Evolutionary conservation across 2,329 filamentous ascomycete species (phyloP).

Genomic region (Acephala macrosclerotiorum): DNA sequence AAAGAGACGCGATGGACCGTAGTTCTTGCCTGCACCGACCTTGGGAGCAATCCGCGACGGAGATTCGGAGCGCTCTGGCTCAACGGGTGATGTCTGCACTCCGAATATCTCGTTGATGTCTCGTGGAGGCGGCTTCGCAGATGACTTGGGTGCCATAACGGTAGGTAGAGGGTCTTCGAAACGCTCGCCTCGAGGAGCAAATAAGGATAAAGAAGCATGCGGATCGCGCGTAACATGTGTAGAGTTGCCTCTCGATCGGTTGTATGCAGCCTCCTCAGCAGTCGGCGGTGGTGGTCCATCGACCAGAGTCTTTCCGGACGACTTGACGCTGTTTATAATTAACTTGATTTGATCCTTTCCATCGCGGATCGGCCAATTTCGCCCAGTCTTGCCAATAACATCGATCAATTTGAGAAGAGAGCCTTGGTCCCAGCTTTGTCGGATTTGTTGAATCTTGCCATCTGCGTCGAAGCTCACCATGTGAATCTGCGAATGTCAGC

Average conservation of each 20-base stretch:
- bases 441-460: constrained; percentile 84
- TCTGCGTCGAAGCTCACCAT: constrained; percentile 83
- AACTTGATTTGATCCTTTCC: constrained; percentile 83
- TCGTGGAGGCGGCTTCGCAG: constrained; percentile 74
- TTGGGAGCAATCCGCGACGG: constrained; percentile 52
- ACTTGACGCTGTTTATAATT: constrained; percentile 68
- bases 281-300: constrained; percentile 40
- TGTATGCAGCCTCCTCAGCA: constrained; percentile 45
- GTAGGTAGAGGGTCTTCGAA: constrained; percentile 57
- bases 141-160: constrained; percentile 67
- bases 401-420: constrained; percentile 92
- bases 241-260: constrained; percentile 59
- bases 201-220: constrained; percentile 77
- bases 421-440: constrained; percentile 94
- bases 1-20: constrained; percentile 69
- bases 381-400: constrained; percentile 87
- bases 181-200: constrained; percentile 71
- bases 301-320: constrained; percentile 48
- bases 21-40: constrained; percentile 66
- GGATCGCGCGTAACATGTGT: constrained; percentile 66
- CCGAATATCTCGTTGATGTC: constrained; percentile 76
- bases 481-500: constrained; percentile 68
- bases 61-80: constrained; percentile 25
- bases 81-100: constrained; percentile 46
- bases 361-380: constrained; percentile 95